Evolutionary conservation across 495 filamentous ascomycete genomes (phyloP), one percentile per base, ranked within the genome.

Genomic region (Lasiosphaeriaceae sp.): DNA sequence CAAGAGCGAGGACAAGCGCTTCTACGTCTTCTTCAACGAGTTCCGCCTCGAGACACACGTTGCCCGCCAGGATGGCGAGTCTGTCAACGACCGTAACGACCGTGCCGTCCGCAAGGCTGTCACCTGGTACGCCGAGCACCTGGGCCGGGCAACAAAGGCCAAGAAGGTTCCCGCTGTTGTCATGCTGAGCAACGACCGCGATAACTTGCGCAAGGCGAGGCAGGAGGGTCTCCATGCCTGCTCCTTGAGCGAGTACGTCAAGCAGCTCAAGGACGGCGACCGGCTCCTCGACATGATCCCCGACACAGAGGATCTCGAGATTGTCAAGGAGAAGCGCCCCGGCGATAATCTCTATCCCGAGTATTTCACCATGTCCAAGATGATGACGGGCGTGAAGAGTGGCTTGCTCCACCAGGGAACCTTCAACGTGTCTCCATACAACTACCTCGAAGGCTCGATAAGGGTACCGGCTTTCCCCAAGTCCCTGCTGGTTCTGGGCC

Each of bases 11-110:
- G 92, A 96, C 35, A 97, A 97, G 74, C 84, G 92, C 14, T 97
- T 96, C 67, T 97, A 96, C 69, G 89, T 98, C 46, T 98, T 98
- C 73, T 97, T 97, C 80, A 98, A 98, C 71, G 94, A 98, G 56
- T 98, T 98, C 66, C 84, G 94, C 41, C 77, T 88, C 43, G 94
- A 98, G 73, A 98, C 94, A 8, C 86, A 96, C 66, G 82, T 96
- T 50, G 72, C 80, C 17, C 80, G 94, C 62, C 78, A 84, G 23
- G 77, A 74, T 21, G 87, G 89, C 21, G 94, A 98, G 74, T 87
- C 85, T 6, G 96, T 97, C 72, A 98, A 98, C 66, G 94, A 98
- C 69, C 83, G 94, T 41, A 98, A 98, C 66, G 94, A 98, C 66
- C 83, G 91, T 53, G 92, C 94, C 21, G 90, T 98, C 11, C 81